Conservation (phyloP, 306 rosid genomes). For the Acacia melanoxylon region DNA sequence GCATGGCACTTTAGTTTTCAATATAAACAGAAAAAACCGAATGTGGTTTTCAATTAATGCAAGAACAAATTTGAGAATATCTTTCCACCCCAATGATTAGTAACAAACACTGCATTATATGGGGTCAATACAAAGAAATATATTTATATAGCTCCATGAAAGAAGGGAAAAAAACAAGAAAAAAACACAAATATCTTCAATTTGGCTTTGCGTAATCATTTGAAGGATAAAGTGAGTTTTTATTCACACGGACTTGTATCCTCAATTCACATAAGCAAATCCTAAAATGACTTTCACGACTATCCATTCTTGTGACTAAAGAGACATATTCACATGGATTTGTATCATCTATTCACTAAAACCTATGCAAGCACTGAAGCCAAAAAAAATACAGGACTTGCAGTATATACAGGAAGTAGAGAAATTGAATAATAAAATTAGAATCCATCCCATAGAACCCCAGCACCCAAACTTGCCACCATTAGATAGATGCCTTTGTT, state of each 20-base stretch:
- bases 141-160: background rate
- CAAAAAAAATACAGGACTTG: slow-evolving; percentile 17
- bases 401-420: slow-evolving; percentile 16
- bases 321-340: background rate
- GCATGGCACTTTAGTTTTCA: background rate
- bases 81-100: background rate
- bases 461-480: slow-evolving; percentile 7
- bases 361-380: slow-evolving; percentile 29
- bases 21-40: no score
- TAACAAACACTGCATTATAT: background rate
- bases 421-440: background rate
- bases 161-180: background rate
- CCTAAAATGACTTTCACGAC: slow-evolving; percentile 5
- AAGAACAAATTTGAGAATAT: background rate
- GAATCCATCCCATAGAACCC: slow-evolving; percentile 27
- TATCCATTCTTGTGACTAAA: slow-evolving; percentile 1
- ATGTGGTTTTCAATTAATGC: background rate
- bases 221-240: background rate
- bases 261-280: background rate
- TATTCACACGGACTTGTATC: slow-evolving; percentile 22
- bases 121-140: background rate
- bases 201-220: background rate
- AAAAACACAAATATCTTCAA: background rate
- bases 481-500: slow-evolving; percentile 18
- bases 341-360: slow-evolving; percentile 20